These are phyloP conservation scores for Parasarocladium wereldwijsianum DNA, from an alignment of 2,329 filamentous ascomycete genomes.

Conservation along the genomic window DNA sequence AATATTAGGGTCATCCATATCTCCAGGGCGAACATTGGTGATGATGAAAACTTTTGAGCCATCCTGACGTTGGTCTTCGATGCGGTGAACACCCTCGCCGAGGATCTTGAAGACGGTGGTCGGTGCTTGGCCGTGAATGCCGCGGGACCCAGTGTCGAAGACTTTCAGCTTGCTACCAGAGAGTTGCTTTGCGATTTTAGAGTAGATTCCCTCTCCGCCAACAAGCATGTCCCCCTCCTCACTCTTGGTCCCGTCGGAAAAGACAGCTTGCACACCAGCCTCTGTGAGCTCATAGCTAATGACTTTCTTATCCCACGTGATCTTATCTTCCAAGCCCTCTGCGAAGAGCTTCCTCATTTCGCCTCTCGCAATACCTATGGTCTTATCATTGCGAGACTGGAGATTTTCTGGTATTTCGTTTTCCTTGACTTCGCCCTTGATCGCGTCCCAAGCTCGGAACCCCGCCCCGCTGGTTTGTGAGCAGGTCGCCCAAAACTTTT, in stretches of 20 bases:
- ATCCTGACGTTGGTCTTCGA: constrained; percentile 30
- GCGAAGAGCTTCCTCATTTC: constrained; percentile 48
- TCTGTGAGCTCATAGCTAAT: constrained; percentile 41
- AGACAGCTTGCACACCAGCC: constrained; percentile 39
- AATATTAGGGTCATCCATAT: constrained; percentile 41
- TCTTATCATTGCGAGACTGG: constrained; percentile 37
- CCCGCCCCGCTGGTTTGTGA: constrained; percentile 45
- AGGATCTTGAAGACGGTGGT: constrained; percentile 44
- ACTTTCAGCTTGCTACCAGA: constrained; percentile 42
- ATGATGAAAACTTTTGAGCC: constrained; percentile 37
- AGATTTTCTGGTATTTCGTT: constrained; percentile 19
- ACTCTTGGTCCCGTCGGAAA: constrained; percentile 44
- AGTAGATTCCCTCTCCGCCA: constrained; percentile 49
- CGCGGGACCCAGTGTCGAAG: constrained; percentile 47
- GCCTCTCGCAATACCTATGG: constrained; percentile 46
- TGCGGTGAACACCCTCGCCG: constrained; percentile 47
- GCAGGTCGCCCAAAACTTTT: constrained; percentile 42
- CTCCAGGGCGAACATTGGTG: constrained; percentile 46
- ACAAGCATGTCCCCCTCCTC: constrained; percentile 43
- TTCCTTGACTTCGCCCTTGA: constrained; percentile 31
- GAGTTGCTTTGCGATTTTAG: constrained; percentile 43
- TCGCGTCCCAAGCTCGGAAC: constrained; percentile 33
- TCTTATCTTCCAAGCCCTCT: constrained; percentile 35
- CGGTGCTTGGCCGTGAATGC: constrained; percentile 51
- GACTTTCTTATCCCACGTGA: constrained; percentile 42